Percentiles rank a stretch among this genome's conserved stretches.
Conservation (phyloP, 495 filamentous ascomycete species). For the Glonium stellatum region DNA sequence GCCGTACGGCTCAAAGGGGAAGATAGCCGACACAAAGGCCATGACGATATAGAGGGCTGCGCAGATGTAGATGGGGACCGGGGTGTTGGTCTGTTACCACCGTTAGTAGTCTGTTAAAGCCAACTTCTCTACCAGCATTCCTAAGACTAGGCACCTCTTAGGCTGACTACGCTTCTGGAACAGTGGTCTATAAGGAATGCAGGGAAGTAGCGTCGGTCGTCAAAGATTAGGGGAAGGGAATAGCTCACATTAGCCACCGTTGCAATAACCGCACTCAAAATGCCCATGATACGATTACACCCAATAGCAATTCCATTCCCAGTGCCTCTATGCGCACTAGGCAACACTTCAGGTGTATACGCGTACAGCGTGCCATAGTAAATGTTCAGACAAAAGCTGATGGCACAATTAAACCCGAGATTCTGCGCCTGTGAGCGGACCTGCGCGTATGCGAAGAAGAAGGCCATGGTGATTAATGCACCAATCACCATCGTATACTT, state of each 20-base stretch:
- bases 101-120: neutral
- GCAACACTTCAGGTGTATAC: constrained; percentile 53
- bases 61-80: constrained; percentile 62
- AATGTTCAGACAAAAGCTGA: constrained; percentile 61
- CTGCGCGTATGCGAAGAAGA: constrained; percentile 65
- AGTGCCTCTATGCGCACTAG: constrained; percentile 61
- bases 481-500: constrained; percentile 51
- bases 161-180: too few relatives aligned
- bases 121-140: too few relatives aligned
- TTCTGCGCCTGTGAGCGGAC: constrained; percentile 54
- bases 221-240: neutral
- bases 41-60: constrained; percentile 59
- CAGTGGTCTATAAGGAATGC: too few relatives aligned
- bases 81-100: constrained; percentile 38
- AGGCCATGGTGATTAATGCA: constrained; percentile 44
- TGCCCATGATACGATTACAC: constrained; percentile 66
- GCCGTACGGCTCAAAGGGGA: constrained; percentile 69
- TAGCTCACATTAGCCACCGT: constrained; percentile 44
- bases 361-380: constrained; percentile 70
- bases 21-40: constrained; percentile 51
- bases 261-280: constrained; percentile 59
- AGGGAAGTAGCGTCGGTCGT: too few relatives aligned
- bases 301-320: constrained; percentile 65
- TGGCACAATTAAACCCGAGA: constrained; percentile 57
- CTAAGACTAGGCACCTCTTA: too few relatives aligned